Base-by-base conservation (phyloP, 495 filamentous ascomycete species). In the Penicillium daleae region DNA sequence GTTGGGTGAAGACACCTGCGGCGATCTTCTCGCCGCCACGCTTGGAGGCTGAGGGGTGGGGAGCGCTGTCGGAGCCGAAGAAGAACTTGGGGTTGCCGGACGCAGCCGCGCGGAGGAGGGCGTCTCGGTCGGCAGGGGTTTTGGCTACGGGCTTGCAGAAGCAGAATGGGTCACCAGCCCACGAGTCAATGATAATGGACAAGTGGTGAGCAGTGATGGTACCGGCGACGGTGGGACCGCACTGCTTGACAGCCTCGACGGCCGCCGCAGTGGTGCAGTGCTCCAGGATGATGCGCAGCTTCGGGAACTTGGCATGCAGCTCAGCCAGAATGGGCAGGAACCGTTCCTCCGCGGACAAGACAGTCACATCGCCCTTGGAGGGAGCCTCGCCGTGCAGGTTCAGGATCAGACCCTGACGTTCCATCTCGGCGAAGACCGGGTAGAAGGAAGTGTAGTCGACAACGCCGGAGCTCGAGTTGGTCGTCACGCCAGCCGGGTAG, bases 71-170 rank as follows among this genome's bases (percentile, higher is more conserved):
- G 32, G 71, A 81, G 64, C 80, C 76, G 59, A 96, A 86, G 82
- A 97, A 96, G 80, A 97, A 96, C 70, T 92, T 93, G 4, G 85
- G 80, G 62, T 89, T 81, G 19, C 90, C 87, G 27, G 80, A 85
- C 8, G 83, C 82, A 7, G 85, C 85, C 6, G 92, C 88, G 49
- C 83, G 82, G 60, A 96, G 76, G 55, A 97, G 82, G 7, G 92
- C 90, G 17, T 86, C 83, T 8, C 93, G 85, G 70, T 96, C 93
- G 19, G 82, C 82, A 4, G 91, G 88, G 4, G 80, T 82, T 74
- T 93, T 92, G 57, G 90, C 88, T 37, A 91, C 85, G 13, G 90
- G 92, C 76, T 97, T 97, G 83, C 93, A 96, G 82, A 92, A 96
- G 68, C 85, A 87, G 80, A 91, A 89, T 39, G 90, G 84, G 64